A percentile compares a stretch with the other conserved stretches of the same genome.
Conservation (phyloP, 2,329 filamentous ascomycete species). For the Stenocarpella maydis region DNA sequence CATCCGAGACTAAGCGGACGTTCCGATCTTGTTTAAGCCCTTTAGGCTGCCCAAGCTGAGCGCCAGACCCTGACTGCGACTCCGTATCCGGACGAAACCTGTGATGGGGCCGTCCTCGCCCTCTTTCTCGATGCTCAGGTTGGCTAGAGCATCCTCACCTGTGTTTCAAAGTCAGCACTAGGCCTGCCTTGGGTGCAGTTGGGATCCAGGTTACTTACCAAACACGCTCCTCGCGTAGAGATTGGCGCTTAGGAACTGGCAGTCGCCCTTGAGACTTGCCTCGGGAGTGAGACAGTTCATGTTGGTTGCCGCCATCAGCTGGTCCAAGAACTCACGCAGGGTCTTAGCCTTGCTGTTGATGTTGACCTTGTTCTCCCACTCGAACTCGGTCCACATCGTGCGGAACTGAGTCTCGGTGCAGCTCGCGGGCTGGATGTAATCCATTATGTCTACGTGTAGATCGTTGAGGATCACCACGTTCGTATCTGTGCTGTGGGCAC, state of each 20-base stretch:
- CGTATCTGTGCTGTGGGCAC: constrained; percentile 87
- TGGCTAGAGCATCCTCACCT: constrained; percentile 98
- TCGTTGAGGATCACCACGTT: constrained; percentile 99
- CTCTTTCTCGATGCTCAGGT: constrained; percentile 97
- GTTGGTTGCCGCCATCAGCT: constrained; percentile 97
- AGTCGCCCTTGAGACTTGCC: constrained; percentile 95
- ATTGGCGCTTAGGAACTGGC: constrained; percentile 97
- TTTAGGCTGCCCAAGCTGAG: constrained; percentile 94
- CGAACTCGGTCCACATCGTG: constrained; percentile 99
- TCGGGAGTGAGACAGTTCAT: constrained; percentile 98
- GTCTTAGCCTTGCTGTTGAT: constrained; percentile 97
- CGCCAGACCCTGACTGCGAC: constrained; percentile 93
- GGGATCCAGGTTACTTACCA: constrained; percentile 70
- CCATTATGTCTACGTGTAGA: constrained; percentile 99
- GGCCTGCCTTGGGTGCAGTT: constrained; percentile 20
- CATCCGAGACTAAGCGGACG: constrained; percentile 43
- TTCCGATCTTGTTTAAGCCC: constrained; percentile 84
- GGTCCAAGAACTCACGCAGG: constrained; percentile 88
- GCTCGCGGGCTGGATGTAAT: constrained; percentile 96
- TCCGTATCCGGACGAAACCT: constrained; percentile 97
- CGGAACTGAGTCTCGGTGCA: constrained; percentile 99
- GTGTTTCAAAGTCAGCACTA: constrained; percentile 24
- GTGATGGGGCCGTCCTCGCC: constrained; percentile 94
- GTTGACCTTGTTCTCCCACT: constrained; percentile 99
- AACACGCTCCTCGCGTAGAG: constrained; percentile 97